Conservation (phyloP, 441 rosid species). For the Monsonia emarginata region DNA sequence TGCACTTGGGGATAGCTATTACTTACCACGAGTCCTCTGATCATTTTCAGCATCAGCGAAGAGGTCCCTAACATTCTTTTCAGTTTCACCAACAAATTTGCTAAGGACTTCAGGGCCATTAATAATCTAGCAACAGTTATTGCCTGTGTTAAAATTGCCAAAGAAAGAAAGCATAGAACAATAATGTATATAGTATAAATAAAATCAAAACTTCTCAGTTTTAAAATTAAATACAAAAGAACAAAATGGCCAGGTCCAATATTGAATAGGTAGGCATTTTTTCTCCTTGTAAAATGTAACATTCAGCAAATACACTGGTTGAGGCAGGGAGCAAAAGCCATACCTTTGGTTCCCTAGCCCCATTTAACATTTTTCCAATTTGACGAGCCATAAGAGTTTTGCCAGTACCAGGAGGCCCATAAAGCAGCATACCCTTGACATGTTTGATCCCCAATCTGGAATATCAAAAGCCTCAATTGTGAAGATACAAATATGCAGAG, state of each 20-base stretch:
- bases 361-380: slow-evolving; percentile 95
- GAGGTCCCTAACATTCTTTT: slow-evolving; percentile 87
- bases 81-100: slow-evolving; percentile 98
- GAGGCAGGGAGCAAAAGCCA: slow-evolving; percentile 7
- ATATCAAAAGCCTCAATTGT: slow-evolving; percentile 23
- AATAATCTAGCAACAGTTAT: slow-evolving; percentile 44
- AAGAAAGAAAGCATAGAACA: background rate
- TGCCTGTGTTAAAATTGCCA: slow-evolving; percentile 2
- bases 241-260: slow-evolving; percentile 7
- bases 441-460: slow-evolving; percentile 93
- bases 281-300: background rate
- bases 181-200: too few relatives aligned
- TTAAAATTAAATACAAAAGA: slow-evolving; percentile 5
- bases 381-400: slow-evolving; percentile 98
- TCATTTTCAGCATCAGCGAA: slow-evolving; percentile 97
- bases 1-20: slow-evolving; percentile 9
- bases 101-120: slow-evolving; percentile 98
- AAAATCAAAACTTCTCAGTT: background rate
- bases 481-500: slow-evolving; percentile 14
- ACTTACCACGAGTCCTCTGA: slow-evolving; percentile 64
- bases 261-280: slow-evolving; percentile 7
- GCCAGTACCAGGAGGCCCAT: slow-evolving; percentile 98
- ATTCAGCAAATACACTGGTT: background rate
- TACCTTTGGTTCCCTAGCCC: slow-evolving; percentile 91
- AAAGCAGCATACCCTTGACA: slow-evolving; percentile 95